Conservation (phyloP, 1,139 yeast genomes). For the Hyphopichia burtonii region DNA sequence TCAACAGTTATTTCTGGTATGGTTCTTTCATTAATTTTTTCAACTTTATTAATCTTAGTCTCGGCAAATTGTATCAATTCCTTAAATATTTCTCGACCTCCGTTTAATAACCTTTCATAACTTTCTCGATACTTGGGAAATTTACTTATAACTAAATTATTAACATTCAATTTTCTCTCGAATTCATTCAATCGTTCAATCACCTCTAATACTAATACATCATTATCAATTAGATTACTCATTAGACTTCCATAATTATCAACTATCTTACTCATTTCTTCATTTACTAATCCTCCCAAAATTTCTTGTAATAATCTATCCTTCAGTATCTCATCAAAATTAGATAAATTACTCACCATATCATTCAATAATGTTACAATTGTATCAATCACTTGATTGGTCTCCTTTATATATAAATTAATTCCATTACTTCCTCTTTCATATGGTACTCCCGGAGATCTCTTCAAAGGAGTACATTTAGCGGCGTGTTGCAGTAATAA, state of each 20-base stretch:
- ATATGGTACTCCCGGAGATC: conserved; percentile 44
- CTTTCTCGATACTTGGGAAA: conserved; percentile 12
- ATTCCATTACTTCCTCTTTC: conserved; percentile 67
- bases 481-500: conserved; percentile 34
- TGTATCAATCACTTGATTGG: conserved; percentile 48
- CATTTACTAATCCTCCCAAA: conserved; percentile 17
- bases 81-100: conserved; percentile 43
- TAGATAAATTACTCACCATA: conserved; percentile 16
- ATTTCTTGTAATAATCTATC: conserved; percentile 13
- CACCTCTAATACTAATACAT: conserved; percentile 44
- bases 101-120: conserved; percentile 16
- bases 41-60: conserved; percentile 41
- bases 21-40: conserved; percentile 55
- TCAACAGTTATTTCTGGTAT: conserved; percentile 73
- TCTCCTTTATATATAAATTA: conserved; percentile 51
- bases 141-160: conserved; percentile 7
- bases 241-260: conserved; percentile 11
- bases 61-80: conserved; percentile 61
- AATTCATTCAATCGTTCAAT: conserved; percentile 32
- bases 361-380: conserved; percentile 42
- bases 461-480: conserved; percentile 36
- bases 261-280: conserved; percentile 17
- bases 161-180: conserved; percentile 16
- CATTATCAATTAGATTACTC: conserved; percentile 20
- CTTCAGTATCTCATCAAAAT: conserved; percentile 1